Evolutionary conservation across 495 filamentous ascomycete species (phyloP).

Genomic region (Apiosordaria backusii): DNA sequence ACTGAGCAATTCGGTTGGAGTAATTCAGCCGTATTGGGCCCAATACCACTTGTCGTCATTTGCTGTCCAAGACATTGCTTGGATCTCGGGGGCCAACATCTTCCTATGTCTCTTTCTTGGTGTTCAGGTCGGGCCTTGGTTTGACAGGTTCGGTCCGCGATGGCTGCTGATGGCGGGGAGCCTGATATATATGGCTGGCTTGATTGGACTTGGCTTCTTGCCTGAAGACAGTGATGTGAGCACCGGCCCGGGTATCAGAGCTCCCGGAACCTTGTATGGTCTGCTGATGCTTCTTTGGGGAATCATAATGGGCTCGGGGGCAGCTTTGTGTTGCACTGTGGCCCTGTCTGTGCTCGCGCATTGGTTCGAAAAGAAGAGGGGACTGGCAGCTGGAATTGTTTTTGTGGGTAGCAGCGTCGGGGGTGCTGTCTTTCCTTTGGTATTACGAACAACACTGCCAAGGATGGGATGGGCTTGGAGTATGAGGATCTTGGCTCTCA

Average conservation of each 20-base stretch:
- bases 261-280: slow-evolving; percentile 8
- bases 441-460: slow-evolving; percentile 36
- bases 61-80: slow-evolving; percentile 28
- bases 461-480: slow-evolving; percentile 45
- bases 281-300: slow-evolving; percentile 14
- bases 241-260: background rate
- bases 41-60: slow-evolving; percentile 22
- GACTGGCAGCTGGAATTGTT: slow-evolving; percentile 48
- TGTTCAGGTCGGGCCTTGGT: slow-evolving; percentile 52
- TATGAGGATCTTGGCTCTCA: slow-evolving; percentile 44
- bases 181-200: slow-evolving; percentile 3
- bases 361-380: slow-evolving; percentile 50
- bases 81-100: slow-evolving; percentile 43
- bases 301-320: slow-evolving; percentile 9
- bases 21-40: slow-evolving; percentile 46
- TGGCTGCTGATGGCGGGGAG: slow-evolving; percentile 15
- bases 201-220: slow-evolving; percentile 9
- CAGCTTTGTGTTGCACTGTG: slow-evolving; percentile 12
- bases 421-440: slow-evolving; percentile 47
- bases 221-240: background rate
- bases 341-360: slow-evolving; percentile 29
- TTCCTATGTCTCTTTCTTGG: slow-evolving; percentile 51
- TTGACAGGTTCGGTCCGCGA: slow-evolving; percentile 46
- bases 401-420: slow-evolving; percentile 50
- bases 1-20: slow-evolving; percentile 43